Evolutionary conservation across 306 rosid species (phyloP).

Genomic region (Dryas octopetala): DNA sequence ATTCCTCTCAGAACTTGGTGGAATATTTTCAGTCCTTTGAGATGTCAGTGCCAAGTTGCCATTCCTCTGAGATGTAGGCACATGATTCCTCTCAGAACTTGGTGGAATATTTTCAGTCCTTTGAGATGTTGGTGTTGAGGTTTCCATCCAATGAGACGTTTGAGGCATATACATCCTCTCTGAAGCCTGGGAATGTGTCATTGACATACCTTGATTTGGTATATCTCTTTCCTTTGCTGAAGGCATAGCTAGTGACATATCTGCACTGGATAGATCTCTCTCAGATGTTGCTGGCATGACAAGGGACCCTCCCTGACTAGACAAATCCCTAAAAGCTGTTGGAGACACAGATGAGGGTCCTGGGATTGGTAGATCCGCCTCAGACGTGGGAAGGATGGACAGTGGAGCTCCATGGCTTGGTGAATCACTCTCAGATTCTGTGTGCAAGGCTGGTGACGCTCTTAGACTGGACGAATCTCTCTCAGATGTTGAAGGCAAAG

Average conservation of each 20-base stretch:
- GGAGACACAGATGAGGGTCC: constrained; percentile 42
- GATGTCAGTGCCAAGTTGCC: constrained; percentile 24
- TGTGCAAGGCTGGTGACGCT: constrained; percentile 29
- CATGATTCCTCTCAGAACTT: constrained; percentile 35
- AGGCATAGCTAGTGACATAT: constrained; percentile 42
- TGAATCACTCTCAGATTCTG: constrained; percentile 49
- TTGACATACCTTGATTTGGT: constrained; percentile 29
- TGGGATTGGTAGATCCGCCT: constrained; percentile 35
- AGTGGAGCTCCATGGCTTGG: constrained; percentile 30
- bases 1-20: constrained; percentile 36
- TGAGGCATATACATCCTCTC: constrained; percentile 42
- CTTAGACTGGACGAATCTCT: constrained; percentile 45
- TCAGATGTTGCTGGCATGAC: constrained; percentile 37
- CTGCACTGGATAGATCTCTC: constrained; percentile 39
- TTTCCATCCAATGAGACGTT: constrained; percentile 45
- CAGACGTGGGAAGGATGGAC: constrained; percentile 32
- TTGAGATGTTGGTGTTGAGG: constrained; percentile 31
- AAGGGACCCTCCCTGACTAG: constrained; percentile 36
- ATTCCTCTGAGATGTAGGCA: constrained; percentile 33
- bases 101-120: constrained; percentile 44
- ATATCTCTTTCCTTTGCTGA: constrained; percentile 37
- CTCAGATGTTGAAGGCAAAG: constrained; percentile 40
- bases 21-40: constrained; percentile 45
- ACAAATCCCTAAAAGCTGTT: constrained; percentile 35
- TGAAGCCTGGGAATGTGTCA: constrained; percentile 38